Base-by-base conservation (phyloP, 176 grass and related monocot species). In the Elaeis guineensis region DNA sequence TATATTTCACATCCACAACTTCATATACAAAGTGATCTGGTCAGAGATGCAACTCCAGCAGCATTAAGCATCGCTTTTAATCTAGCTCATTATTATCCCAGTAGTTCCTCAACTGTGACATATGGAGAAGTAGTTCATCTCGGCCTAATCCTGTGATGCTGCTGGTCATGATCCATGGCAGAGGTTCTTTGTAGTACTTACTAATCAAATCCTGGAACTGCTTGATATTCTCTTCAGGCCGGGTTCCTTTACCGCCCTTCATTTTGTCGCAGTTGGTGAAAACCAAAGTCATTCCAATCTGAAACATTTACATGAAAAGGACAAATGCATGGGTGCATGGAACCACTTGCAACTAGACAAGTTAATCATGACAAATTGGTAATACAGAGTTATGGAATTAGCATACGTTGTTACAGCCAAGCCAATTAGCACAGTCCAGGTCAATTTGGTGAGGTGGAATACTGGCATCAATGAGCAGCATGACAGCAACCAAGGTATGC, bases 261-360 rank as follows among this genome's bases (percentile, higher is more conserved):
- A 72, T 61, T 85, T 97, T 98, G 78, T 98, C 93, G 3, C 93
- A 98, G 80, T 98, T 98, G 16, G 87, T 98, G 81, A 92, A 98
- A 16, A 98, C 84, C 86, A 86, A 92, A 14, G 93, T 98, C 76
- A 98, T 58, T 20, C 78, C 84, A 55, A 98, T 83, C 93, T 98
- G 61, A 63, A 75, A 66, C 16, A 51, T 58, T n/a, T 49, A 69
- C 54, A 21, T 55, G 12, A 68, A 58, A 18, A 8, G 19, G 23
- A 21, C 59, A 49, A 17, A 44, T 44, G 3, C 52, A 57, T 49
- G 2, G 22, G 39, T 49, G 35, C 35, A 44, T 44, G 8, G 35
- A 11, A 12, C 9, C 8, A 44, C 35, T 44, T 44, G 35, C 35
- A 44, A 44, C 8, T 12, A 44, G 35, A 44, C 9, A 44, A 44